A percentile compares a stretch with the other conserved stretches of the same genome.
Conservation (phyloP, 768 basidiomycete genomes). For the Terana coerulea region DNA sequence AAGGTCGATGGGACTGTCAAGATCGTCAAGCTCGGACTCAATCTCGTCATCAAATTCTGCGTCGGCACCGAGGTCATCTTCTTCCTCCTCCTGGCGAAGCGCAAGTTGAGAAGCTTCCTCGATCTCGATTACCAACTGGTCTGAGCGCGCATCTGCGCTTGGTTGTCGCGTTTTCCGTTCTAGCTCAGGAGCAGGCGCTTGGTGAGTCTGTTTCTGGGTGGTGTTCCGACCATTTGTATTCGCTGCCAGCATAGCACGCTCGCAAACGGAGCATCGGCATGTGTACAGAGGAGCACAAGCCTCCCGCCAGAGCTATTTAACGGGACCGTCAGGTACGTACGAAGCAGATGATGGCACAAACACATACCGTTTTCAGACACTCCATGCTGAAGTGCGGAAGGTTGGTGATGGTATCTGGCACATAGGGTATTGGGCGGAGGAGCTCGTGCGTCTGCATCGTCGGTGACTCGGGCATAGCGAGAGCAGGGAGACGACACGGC, state of each 20-base stretch:
- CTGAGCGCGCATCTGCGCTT: not conserved
- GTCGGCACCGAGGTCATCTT: constrained; percentile 15
- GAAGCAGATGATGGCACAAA: no score
- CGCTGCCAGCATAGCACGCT: constrained; percentile 55
- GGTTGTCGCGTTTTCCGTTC: no score
- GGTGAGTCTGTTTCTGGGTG: not conserved
- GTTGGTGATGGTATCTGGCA: constrained; percentile 54
- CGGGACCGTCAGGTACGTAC: no score
- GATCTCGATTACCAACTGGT: constrained; percentile 21
- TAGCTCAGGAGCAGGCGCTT: not conserved
- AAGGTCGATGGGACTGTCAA: constrained; percentile 26
- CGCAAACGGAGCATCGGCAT: constrained; percentile 71
- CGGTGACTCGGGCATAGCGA: constrained; percentile 46
- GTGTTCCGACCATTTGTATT: constrained; percentile 39
- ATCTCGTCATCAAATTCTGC: constrained; percentile 16
- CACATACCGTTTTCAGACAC: constrained; percentile 51
- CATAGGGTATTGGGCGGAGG: constrained; percentile 63
- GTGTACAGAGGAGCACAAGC: constrained; percentile 69
- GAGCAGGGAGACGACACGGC: constrained; percentile 21
- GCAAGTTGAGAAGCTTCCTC: constrained; percentile 17
- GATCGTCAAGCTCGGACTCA: constrained; percentile 17
- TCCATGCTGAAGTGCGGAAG: constrained; percentile 58
- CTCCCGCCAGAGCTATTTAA: constrained; percentile 63
- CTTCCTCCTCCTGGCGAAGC: constrained; percentile 12
- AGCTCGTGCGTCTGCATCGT: constrained; percentile 59